Percentiles rank a stretch among this genome's conserved stretches.
phyloP scores from a whole-genome alignment of 2,329 filamentous ascomycete species.

The Paecilomyces sp. region DNA sequence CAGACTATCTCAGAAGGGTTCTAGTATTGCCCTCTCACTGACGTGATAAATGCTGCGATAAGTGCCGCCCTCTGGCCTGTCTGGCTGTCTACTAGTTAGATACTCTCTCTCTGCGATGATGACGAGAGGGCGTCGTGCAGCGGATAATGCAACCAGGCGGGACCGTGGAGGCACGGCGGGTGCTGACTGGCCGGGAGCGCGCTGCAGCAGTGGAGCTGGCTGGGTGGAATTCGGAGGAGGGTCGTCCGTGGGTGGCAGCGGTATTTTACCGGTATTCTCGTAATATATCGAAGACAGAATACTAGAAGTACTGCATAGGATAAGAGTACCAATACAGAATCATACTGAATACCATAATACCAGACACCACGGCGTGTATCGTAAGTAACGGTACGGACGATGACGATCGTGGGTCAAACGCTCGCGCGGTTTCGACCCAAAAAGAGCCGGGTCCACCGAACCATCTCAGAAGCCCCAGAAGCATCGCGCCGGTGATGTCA shows the following conservation, averaged over 20 bases:
- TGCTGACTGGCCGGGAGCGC: constrained; percentile 18
- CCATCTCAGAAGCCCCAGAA: not conserved
- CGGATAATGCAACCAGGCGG: not conserved
- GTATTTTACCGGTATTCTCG: not conserved
- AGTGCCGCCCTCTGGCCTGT: not conserved
- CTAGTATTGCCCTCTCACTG: not conserved
- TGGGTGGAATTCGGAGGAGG: not conserved
- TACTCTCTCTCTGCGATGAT: not conserved
- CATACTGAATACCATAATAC: not conserved
- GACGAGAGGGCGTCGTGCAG: not conserved
- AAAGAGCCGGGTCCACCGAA: not conserved
- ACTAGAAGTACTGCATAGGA: no score
- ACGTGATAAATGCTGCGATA: not conserved
- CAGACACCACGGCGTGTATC: no score
- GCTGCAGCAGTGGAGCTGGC: constrained; percentile 1
- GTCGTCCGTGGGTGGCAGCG: not conserved
- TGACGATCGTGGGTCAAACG: constrained; percentile 23
- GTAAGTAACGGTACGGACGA: not conserved
- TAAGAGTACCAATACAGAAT: no score
- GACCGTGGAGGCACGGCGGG: constrained; percentile 12
- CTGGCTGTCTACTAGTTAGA: no score
- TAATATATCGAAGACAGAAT: no score
- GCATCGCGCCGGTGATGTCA: constrained; percentile 18
- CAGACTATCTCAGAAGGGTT: no score
- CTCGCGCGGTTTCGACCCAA: constrained; percentile 17